These are phyloP conservation scores for Obelidium mucronatum DNA, from an alignment of 192 early-diverging fungal genomes.

Conservation along the genomic window DNA sequence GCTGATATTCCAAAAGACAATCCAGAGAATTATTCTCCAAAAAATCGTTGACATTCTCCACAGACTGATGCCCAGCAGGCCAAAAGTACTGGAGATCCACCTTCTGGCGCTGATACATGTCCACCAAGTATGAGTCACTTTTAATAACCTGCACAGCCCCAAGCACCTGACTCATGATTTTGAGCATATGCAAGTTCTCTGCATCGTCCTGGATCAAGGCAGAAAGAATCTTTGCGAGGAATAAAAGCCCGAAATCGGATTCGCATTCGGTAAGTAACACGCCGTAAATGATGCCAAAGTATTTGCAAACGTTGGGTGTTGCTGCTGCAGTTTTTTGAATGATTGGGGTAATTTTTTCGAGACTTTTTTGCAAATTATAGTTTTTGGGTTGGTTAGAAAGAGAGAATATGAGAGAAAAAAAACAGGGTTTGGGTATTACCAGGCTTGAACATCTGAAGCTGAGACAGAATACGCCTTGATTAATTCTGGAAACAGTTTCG, in stretches of 20 bases:
- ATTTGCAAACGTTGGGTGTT: slow-evolving; percentile 12
- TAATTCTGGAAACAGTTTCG: slow-evolving; percentile 1
- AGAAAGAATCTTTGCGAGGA: slow-evolving; percentile 39
- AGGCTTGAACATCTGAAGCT: background rate
- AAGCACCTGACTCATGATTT: slow-evolving; percentile 12
- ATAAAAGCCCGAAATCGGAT: slow-evolving; percentile 32
- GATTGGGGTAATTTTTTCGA: background rate
- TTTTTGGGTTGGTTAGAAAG: no score
- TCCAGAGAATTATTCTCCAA: no score
- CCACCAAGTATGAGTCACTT: background rate
- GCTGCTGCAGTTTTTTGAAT: no score
- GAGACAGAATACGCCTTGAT: background rate
- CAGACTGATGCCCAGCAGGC: no score
- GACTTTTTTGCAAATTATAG: no score
- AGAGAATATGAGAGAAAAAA: no score
- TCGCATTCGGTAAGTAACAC: slow-evolving; percentile 29
- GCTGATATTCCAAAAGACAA: no score
- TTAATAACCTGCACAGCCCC: background rate
- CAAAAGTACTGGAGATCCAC: no score
- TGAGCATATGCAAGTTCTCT: slow-evolving; percentile 2
- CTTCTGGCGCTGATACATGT: slow-evolving; percentile 15
- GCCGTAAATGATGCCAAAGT: slow-evolving; percentile 26
- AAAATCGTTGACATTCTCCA: no score
- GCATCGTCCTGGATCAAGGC: slow-evolving; percentile 42
- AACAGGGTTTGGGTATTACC: no score